Evolutionary conservation across 495 filamentous ascomycete species (phyloP).

Genomic region (Penicillium flavigenum): DNA sequence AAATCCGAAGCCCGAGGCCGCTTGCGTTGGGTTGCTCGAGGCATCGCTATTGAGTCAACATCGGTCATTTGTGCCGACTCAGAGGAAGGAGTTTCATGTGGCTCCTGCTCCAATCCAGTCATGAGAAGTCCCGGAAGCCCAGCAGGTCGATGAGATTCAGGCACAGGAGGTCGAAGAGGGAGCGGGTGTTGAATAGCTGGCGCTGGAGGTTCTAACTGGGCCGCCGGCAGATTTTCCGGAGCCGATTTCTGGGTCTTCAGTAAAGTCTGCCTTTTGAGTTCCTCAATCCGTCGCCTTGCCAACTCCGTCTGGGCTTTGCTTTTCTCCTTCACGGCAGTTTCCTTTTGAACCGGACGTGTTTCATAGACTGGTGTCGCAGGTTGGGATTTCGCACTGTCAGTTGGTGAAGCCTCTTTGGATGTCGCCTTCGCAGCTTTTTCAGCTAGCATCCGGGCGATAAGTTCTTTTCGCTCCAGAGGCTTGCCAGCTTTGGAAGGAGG

Average conservation of each 20-base stretch:
- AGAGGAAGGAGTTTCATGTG: slow-evolving; percentile 6
- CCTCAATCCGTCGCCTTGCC: slow-evolving; percentile 52
- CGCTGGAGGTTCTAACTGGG: slow-evolving; percentile 2
- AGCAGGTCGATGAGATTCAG: slow-evolving; percentile 27
- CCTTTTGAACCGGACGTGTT: slow-evolving; percentile 21
- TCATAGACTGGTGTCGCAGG: slow-evolving; percentile 15
- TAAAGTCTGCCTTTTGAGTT: slow-evolving; percentile 46
- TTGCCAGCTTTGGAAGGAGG: slow-evolving; percentile 33
- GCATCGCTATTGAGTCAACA: slow-evolving; percentile 29
- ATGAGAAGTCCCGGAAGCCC: slow-evolving; percentile 57
- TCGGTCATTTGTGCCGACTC: slow-evolving; percentile 14
- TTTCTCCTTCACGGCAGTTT: slow-evolving; percentile 45
- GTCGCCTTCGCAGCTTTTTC: slow-evolving; percentile 46
- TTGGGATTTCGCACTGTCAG: slow-evolving; percentile 14
- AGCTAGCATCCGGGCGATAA: slow-evolving; percentile 71
- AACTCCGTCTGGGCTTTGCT: slow-evolving; percentile 57
- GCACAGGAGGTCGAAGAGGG: slow-evolving; percentile 43
- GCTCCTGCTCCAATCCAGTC: slow-evolving; percentile 28
- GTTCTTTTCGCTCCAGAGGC: slow-evolving; percentile 70
- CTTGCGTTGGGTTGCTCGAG: slow-evolving; percentile 56
- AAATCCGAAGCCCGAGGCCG: slow-evolving; percentile 87
- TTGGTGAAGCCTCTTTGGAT: slow-evolving; percentile 22
- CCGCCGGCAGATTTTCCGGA: slow-evolving; percentile 3
- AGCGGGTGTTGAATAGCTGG: slow-evolving; percentile 40
- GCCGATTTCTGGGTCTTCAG: slow-evolving; percentile 33